These are phyloP conservation scores for Phylloporus sp. DNA, from an alignment of 768 basidiomycete species.

Conservation along the genomic window DNA sequence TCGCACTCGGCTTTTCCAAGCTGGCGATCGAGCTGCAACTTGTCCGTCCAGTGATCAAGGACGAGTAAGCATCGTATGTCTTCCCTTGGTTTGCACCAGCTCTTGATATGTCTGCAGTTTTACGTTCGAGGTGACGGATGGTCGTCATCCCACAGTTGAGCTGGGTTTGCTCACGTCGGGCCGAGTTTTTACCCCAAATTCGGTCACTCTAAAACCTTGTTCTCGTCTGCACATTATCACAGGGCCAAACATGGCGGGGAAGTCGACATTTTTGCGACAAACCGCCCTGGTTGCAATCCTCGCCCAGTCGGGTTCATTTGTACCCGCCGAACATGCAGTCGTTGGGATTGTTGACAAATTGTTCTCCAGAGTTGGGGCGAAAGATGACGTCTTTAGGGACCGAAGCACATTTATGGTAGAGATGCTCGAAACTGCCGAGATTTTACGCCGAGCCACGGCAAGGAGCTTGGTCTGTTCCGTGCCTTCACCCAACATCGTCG, in stretches of 20 bases:
- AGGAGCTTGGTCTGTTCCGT: conserved; percentile 64
- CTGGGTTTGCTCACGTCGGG: conserved; percentile 70
- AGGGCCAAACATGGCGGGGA: conserved; percentile 95
- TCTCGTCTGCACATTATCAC: conserved; percentile 81
- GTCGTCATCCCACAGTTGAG: conserved; percentile 92
- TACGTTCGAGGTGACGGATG: conserved; percentile 65
- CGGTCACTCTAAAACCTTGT: conserved; percentile 52
- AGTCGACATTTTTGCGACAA: conserved; percentile 90
- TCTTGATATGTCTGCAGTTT: conserved; percentile 31
- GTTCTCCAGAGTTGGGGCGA: conserved; percentile 92
- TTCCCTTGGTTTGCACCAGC: neutral
- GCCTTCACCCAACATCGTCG: neutral
- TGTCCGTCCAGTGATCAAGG: conserved; percentile 61
- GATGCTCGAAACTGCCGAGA: conserved; percentile 92
- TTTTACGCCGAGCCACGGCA: conserved; percentile 76
- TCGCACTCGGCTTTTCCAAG: conserved; percentile 73
- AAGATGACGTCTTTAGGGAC: conserved; percentile 91
- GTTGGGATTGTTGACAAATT: conserved; percentile 87
- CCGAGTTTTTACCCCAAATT: conserved; percentile 82
- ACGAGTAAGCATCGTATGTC: conserved; percentile 49
- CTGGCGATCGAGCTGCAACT: conserved; percentile 76
- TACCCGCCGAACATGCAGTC: conserved; percentile 77
- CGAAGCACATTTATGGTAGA: conserved; percentile 98
- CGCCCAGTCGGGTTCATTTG: conserved; percentile 90
- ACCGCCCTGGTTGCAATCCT: conserved; percentile 85